phyloP scores from a whole-genome alignment of 495 filamentous ascomycete species.

The Trichodelitschia bisporula region DNA sequence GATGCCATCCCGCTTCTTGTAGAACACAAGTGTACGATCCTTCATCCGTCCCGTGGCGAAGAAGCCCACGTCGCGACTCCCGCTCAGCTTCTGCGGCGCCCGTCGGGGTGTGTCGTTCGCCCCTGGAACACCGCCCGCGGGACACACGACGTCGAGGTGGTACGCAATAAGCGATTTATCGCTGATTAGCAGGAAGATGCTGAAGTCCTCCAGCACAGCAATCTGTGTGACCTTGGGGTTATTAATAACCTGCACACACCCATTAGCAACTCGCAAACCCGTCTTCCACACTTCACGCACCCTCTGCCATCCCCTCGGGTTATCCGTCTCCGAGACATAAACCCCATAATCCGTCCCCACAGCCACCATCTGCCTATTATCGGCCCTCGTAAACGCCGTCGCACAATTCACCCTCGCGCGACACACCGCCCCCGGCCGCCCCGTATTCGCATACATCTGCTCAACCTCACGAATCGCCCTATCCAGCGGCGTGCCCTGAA shows the following conservation, averaged over 20 bases:
- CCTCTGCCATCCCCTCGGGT: constrained; percentile 72
- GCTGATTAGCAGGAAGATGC: constrained; percentile 65
- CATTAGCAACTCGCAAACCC: no score
- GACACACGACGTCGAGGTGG: constrained; percentile 73
- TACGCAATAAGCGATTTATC: constrained; percentile 86
- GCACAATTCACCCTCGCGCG: constrained; percentile 76
- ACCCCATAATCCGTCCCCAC: constrained; percentile 92
- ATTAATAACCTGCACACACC: constrained; percentile 35
- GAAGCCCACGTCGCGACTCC: constrained; percentile 74
- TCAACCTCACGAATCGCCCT: constrained; percentile 79
- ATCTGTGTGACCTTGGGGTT: constrained; percentile 67
- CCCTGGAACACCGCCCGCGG: constrained; percentile 36
- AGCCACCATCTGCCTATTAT: constrained; percentile 70
- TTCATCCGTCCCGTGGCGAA: constrained; percentile 93
- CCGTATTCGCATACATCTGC: constrained; percentile 34
- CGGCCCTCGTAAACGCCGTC: constrained; percentile 56
- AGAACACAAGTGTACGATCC: constrained; percentile 78
- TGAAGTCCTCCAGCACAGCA: constrained; percentile 86
- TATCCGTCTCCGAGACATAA: constrained; percentile 58
- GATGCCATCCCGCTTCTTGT: constrained; percentile 83
- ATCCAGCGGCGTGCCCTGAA: constrained; percentile 77
- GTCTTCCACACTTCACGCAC: constrained; percentile 34
- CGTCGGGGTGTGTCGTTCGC: constrained; percentile 37
- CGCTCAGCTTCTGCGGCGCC: constrained; percentile 78
- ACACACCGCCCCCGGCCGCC: constrained; percentile 51